Evolutionary conservation across 2,329 filamentous ascomycete species (phyloP), one percentile per base, ranked within the genome.

Genomic region (Hortaea sp.): DNA sequence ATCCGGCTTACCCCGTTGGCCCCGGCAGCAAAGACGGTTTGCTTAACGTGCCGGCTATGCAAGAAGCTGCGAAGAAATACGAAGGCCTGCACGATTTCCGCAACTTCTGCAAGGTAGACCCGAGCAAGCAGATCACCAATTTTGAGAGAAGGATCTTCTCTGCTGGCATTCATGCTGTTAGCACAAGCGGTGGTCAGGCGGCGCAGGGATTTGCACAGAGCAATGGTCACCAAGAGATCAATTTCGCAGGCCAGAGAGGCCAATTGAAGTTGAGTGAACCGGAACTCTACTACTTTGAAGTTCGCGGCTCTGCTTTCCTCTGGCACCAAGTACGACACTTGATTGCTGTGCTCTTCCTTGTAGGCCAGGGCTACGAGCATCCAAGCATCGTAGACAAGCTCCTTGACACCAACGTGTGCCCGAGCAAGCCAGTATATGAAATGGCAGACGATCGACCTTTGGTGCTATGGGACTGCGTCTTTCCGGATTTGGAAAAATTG

Each of bases 261-360:
- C 30, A 43, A 30, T 42, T 47, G 39, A 47, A 43, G 28, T 30
- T 12, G 29, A 34, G 3, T 9, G 41, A 45, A n/a, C 61, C 81
- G 5, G 85, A 87, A 60, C 77, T 95, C 10, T 97, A 94, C 69
- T 82, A 84, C 51, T 94, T 98, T 66, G 82, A 84, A 48, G 81
- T 98, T 37, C 81, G 89, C 55, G 92, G 92, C 13, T 88, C 85
- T 6, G 92, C 89, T 1, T 98, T 98, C 66, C 70, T 98, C 41
- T 98, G 92, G 92, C 92, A 98, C 68, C 92, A 98, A 69, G 94
- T 98, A 55, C 82, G 92, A 27, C 87, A 90, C 69, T 89, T 98
- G 79, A 82, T 94, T n/a, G 79, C 83, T 11, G 73, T 97, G 5
- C 72, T 98, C n/a, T 97, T 98, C 70, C 73, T 92, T 7, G 81